Evolutionary conservation across 2,329 filamentous ascomycete species (phyloP), one percentile per base, ranked within the genome.

Genomic region (Xylariaceae sp.): DNA sequence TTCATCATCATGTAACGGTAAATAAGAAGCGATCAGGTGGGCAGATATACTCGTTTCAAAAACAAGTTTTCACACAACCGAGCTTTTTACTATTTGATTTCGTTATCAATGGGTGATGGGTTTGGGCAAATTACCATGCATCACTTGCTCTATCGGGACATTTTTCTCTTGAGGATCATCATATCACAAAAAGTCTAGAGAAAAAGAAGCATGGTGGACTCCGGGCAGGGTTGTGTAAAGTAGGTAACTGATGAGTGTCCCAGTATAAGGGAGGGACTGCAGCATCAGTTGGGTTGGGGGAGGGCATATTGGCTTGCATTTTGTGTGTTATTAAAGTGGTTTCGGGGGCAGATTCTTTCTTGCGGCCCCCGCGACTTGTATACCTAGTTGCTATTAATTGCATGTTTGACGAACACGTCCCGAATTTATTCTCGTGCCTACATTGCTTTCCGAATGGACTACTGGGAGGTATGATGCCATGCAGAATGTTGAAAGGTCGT

Each of bases 1-100:
- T 52, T 45, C 39, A 53, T 54, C 35, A 51, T 15, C 54, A 55
- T 58, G 59, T 63, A 63, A 61, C 48, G 59, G 56, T 57, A 53
- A 51, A 55, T 58, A 59, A 42, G 45, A 47, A 17, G n/a, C 18
- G 44, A 55, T 37, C 45, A 51, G 34, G 23, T 54, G n/a, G 23
- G 15, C 34, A 53, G 23, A 48, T 51, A 35, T 42, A 18, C 37
- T 57, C 11, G 52, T 53, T 51, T 34, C 45, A 13, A 42, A 42
- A 51, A 11, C 35, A 47, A 58, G 42, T 56, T 56, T 42, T 51
- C 50, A 58, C 55, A 39, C 15, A 45, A n/a, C 47, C 53, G 23
- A 17, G 23, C 8, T 51, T 37, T 35, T 10, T 34, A 30, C 23
- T 44, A 17, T 23, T 45, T 56, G 45, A 30, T 44, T 7, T 51